Evolutionary conservation across 768 basidiomycete genomes (phyloP), one percentile per base, ranked within the genome.

Genomic region (Pisolithus microcarpus): DNA sequence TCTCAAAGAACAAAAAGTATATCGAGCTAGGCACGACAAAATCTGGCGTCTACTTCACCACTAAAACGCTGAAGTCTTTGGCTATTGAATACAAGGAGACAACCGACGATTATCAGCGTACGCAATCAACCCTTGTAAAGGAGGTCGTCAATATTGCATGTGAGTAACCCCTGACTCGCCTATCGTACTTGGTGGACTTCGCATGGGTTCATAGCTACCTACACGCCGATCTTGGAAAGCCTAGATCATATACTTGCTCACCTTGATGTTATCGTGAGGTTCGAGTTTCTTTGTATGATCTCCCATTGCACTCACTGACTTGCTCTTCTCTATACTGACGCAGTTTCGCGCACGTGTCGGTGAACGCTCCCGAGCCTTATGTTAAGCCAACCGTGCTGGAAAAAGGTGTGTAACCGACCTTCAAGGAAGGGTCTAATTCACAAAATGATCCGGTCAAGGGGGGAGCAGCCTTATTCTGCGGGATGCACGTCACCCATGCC

Each of bases 111-210:
- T 99, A 98, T 65, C 72, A 80, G 36, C 80, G 78, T 51, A 82
- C 81, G 23, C 96, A 99, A 65, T 77, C 78, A 48, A 75, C 76
- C 2, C 74, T 99, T 3, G 96, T 98, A 38, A 93, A 87, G 65
- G 90, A 97, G 61, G 87, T 99, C 15, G 87, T 98, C 7, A 79
- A 75, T 42, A 97, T 98, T 54, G 96, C 96, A 9, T 79, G 93
- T 94, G 63, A 61, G 84, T 64, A 8, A 13, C 23, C 15, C 15
- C 18, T 48, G 26, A 11, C 24, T 28, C 24, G 42, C 51, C 28
- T 51, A 16, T 26, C n/a, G 7, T 13, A 21, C 44, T 23, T 40
- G 38, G 13, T 42, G 26, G n/a, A 31, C n/a, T 34, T 18, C 8
- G 23, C 19, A 31, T 37, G 45, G 16, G 28, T 30, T 46, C 34